Evolutionary conservation across 129 eudicot species (phyloP).

Genomic region (Chrysanthemum makinoi): DNA sequence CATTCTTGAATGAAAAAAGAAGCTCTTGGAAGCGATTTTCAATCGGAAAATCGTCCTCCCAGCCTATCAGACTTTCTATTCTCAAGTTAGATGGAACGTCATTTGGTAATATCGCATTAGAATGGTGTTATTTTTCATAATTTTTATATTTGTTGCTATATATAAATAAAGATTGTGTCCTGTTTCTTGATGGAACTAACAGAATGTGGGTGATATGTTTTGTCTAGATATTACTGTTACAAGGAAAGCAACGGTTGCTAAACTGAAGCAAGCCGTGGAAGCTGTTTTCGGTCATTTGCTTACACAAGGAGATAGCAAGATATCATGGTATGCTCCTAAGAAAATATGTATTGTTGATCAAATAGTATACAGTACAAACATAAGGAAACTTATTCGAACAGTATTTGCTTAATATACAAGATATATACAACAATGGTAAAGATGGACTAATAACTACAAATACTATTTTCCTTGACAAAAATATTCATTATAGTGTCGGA

Average conservation of each 20-base stretch:
- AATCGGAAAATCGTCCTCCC: slow-evolving; percentile 47
- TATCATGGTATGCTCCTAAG: slow-evolving; percentile 59
- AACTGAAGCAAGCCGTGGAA: slow-evolving; percentile 74
- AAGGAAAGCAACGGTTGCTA: slow-evolving; percentile 58
- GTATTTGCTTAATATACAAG: no score
- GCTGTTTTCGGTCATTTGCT: slow-evolving; percentile 55
- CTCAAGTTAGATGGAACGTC: slow-evolving; percentile 73
- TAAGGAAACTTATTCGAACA: not conserved
- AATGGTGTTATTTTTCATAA: not conserved
- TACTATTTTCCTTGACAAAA: no score
- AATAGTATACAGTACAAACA: no score
- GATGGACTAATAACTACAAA: no score
- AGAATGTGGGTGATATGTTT: not conserved
- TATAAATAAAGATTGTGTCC: not conserved
- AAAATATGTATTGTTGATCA: not conserved
- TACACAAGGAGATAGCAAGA: slow-evolving; percentile 44
- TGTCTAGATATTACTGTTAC: slow-evolving; percentile 50
- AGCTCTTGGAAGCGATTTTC: slow-evolving; percentile 47
- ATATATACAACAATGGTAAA: no score
- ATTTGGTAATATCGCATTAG: slow-evolving; percentile 43
- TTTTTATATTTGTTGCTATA: not conserved
- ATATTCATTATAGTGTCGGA: not conserved
- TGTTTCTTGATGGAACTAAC: not conserved
- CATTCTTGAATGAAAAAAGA: slow-evolving; percentile 26
- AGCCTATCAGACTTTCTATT: slow-evolving; percentile 60